phyloP scores from a whole-genome alignment of 257 asterid genomes.

The Solanum bulbocastanum region DNA sequence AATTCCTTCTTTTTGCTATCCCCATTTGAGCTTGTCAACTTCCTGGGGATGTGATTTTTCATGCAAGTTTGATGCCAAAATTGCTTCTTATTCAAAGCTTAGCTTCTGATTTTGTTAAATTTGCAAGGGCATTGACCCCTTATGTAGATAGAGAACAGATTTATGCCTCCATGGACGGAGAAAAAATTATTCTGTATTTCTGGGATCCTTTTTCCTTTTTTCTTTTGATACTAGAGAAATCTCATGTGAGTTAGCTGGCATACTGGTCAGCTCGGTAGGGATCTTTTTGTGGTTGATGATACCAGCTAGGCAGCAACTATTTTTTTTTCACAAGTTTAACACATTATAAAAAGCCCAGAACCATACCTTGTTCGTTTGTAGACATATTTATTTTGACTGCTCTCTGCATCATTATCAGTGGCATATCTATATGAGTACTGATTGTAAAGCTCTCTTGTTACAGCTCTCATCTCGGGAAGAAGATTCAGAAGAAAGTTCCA shows the following conservation, averaged over 20 bases:
- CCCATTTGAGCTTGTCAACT: not conserved
- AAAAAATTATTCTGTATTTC: not conserved
- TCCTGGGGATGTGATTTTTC: not conserved
- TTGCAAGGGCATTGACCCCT: not conserved
- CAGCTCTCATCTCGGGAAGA: conserved; percentile 32
- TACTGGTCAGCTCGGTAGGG: not conserved
- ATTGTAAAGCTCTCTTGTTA: not conserved
- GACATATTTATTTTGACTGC: not conserved
- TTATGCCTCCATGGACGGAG: too few relatives aligned
- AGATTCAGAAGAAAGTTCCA: conserved; percentile 34
- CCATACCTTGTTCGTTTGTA: not conserved
- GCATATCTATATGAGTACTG: not conserved
- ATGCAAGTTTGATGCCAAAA: not conserved
- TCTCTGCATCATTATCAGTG: not conserved
- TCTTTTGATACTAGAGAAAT: not conserved
- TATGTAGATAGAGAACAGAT: not conserved
- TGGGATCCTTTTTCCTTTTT: not conserved
- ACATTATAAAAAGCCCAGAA: not conserved
- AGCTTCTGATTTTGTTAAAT: not conserved
- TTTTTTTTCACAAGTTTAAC: not conserved
- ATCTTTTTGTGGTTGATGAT: not conserved
- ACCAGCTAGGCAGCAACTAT: not conserved
- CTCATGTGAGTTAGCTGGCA: not conserved
- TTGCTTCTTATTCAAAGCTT: not conserved
- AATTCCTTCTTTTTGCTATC: not conserved